Base-by-base conservation (phyloP, 2,329 filamentous ascomycete genomes). In the Beauveria asiatica region DNA sequence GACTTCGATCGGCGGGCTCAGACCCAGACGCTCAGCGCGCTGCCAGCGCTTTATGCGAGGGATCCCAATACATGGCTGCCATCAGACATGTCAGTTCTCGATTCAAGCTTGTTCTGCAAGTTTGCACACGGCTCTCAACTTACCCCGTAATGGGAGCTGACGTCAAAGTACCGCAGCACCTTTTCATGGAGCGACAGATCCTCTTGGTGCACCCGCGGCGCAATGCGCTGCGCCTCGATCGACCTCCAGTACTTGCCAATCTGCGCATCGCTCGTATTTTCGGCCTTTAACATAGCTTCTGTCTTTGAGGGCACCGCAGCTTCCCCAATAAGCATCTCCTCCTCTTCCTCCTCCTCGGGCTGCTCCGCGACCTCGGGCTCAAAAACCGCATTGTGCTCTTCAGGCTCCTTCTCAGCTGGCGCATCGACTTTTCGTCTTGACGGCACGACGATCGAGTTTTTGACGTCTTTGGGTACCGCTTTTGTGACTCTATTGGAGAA, bases 1-100 rank as follows among this genome's bases (percentile, higher is more conserved):
- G 3, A 97, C 92, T 72, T 97, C 93, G 27, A 96, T 82, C 0
- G 94, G 93, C 1, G 94, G 94, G 37, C 87, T 82, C n/a, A 99
- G 79, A 3, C 88, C 87, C n/a, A 99, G 78, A 60, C 80, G 80
- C 58, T 96, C 82, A 5, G 94, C 94, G 50, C 94, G 85, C 70
- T 89, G 84, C 94, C 94, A 99, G 39, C 94, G 87, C 76, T 88
- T 90, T 66, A 88, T 76, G 52, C 94, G 85, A 42, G 85, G 76
- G 57, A 93, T 90, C 8, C 94, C 94, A 57, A 96, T 88, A 69
- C 90, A 96, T 1, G 94, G 94, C 90, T 96, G 8, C 6, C 7
- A n/a, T 23, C 37, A 13, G 3, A 10, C 9, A 11, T 49, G 55
- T 59, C 52, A 59, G 57, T 9, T 30, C 5, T 16, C 5, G 17